These are phyloP conservation scores for Balakata baccata DNA, from an alignment of 345 rosid species.

Conservation along the genomic window DNA sequence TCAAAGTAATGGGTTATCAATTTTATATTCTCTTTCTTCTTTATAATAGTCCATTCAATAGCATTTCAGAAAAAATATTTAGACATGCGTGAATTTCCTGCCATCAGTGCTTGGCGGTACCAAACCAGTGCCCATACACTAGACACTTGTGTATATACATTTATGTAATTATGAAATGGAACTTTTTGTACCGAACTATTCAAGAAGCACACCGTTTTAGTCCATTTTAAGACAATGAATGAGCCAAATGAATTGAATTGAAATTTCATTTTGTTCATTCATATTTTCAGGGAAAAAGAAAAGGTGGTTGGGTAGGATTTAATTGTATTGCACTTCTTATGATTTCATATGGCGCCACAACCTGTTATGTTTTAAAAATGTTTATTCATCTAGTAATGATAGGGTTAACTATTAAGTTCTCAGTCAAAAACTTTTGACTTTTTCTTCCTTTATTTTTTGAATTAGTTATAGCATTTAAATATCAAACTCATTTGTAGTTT, in stretches of 20 bases:
- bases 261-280: neutral
- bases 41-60: neutral
- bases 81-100: neutral
- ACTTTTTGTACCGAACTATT: neutral
- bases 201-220: neutral
- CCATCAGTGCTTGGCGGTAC: neutral
- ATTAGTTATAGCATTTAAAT: neutral
- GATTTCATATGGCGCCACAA: neutral
- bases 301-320: neutral
- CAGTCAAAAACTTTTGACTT: neutral
- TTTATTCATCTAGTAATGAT: neutral
- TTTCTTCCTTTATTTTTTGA: neutral
- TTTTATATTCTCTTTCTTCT: neutral
- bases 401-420: neutral
- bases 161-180: too few species aligned
- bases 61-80: neutral
- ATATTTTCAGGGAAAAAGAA: neutral
- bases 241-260: neutral
- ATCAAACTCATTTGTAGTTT: neutral
- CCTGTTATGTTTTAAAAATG: neutral
- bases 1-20: neutral
- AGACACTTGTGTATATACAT: neutral
- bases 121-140: neutral
- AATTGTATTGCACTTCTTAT: neutral
- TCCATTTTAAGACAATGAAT: neutral